Percentiles rank a stretch among this genome's conserved stretches.
Evolutionary conservation across 2,329 filamentous ascomycete genomes (phyloP).

Genomic region (Diplodia sapinea): DNA sequence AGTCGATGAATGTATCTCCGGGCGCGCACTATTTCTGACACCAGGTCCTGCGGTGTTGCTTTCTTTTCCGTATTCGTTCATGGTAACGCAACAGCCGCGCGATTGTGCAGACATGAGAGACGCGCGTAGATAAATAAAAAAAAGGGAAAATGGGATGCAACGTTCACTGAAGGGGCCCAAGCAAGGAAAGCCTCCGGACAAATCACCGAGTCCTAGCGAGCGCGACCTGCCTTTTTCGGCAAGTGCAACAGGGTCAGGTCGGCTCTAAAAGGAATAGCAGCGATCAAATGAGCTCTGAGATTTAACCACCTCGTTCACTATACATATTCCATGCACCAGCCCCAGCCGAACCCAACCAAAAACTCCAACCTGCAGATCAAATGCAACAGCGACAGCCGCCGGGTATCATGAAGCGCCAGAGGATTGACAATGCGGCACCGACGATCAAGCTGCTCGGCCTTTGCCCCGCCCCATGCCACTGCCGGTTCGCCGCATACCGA

Average conservation of each 20-base stretch:
- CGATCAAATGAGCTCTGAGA: background rate
- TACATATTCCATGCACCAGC: background rate
- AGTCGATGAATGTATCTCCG: too few species aligned
- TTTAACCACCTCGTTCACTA: background rate
- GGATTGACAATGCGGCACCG: slow-evolving; percentile 3
- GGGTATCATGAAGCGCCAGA: slow-evolving; percentile 20
- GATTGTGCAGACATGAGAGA: too few species aligned
- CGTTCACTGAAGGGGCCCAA: background rate
- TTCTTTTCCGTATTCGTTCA: too few species aligned
- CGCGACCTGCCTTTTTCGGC: slow-evolving; percentile 3
- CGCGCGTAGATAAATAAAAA: too few species aligned
- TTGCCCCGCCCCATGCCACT: slow-evolving; percentile 46
- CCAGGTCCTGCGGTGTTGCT: too few species aligned
- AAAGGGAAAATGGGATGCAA: background rate
- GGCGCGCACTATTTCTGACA: too few species aligned
- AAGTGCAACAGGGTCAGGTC: background rate
- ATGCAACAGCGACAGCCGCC: slow-evolving; percentile 15
- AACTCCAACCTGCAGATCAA: slow-evolving; percentile 15
- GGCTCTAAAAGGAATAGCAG: background rate
- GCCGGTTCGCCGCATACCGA: slow-evolving; percentile 47
- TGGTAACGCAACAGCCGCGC: too few species aligned
- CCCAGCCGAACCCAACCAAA: background rate
- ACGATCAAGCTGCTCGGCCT: slow-evolving; percentile 35
- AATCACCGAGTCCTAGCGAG: background rate
- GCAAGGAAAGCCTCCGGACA: background rate